Evolutionary conservation across 2,329 filamentous ascomycete species (phyloP).

Genomic region (Arthrobotrys sinensis): DNA sequence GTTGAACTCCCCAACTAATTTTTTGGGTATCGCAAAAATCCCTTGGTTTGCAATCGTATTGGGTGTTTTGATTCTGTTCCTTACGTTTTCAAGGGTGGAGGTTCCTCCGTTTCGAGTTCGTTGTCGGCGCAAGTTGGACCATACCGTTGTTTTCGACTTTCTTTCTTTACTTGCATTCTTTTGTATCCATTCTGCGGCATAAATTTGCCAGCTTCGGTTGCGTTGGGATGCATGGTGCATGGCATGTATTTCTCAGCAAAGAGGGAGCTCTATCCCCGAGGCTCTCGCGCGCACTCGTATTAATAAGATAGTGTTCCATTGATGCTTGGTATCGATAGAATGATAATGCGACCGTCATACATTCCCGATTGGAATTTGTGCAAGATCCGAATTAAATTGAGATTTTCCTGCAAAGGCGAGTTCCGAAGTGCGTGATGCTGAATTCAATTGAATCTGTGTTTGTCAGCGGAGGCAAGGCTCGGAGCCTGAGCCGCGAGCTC

Average conservation of each 20-base stretch:
- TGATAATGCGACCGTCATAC: neutral
- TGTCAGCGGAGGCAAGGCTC: slow-evolving; percentile 9
- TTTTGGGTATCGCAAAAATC: neutral
- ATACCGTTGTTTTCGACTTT: neutral
- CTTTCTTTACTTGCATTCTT: slow-evolving; percentile 6
- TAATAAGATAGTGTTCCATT: neutral
- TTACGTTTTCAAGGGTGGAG: neutral
- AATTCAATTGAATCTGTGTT: neutral
- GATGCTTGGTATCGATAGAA: neutral
- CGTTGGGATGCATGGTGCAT: neutral
- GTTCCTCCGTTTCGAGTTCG: neutral
- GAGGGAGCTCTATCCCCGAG: slow-evolving; percentile 1
- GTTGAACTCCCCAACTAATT: slow-evolving; percentile 21
- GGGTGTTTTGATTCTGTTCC: neutral
- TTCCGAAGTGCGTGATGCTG: slow-evolving; percentile 32
- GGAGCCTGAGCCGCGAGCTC: neutral
- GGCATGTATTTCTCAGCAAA: slow-evolving; percentile 16
- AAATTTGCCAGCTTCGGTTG: neutral
- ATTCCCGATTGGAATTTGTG: neutral
- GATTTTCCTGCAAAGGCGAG: slow-evolving; percentile 19
- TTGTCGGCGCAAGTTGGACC: neutral
- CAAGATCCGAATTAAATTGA: neutral
- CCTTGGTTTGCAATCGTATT: neutral
- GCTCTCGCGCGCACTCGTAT: neutral
- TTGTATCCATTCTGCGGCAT: neutral